Evolutionary conservation across 768 basidiomycete species (phyloP).

Genomic region (Agaricus subrufescens): DNA sequence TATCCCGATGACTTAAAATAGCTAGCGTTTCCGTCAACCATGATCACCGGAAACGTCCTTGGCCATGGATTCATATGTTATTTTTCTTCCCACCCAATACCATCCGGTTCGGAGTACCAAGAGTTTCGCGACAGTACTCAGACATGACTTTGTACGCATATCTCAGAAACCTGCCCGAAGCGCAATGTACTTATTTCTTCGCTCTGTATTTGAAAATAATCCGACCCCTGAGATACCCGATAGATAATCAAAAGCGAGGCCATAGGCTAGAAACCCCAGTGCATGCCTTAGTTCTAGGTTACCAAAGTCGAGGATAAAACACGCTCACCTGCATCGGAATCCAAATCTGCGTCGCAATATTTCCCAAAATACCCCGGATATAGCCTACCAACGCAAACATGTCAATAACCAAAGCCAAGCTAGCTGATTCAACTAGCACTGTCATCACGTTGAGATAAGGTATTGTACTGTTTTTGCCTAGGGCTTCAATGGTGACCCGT

Average conservation of each 20-base stretch:
- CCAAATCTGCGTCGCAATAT: neutral
- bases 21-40: too few relatives aligned
- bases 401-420: constrained; percentile 6
- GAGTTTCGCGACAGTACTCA: too few relatives aligned
- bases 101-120: too few relatives aligned
- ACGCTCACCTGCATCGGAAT: neutral
- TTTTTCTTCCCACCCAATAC: too few relatives aligned
- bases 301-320: neutral
- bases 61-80: too few relatives aligned
- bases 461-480: constrained; percentile 6
- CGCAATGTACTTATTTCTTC: neutral
- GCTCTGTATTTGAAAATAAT: neutral
- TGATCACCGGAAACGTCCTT: too few relatives aligned
- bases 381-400: neutral
- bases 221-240: neutral
- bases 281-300: neutral
- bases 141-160: too few relatives aligned
- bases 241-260: constrained; percentile 1
- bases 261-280: neutral
- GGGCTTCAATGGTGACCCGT: neutral
- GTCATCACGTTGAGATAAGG: constrained; percentile 10
- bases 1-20: too few relatives aligned
- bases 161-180: too few relatives aligned
- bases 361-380: neutral
- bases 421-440: constrained; percentile 14